These are phyloP conservation scores for Sphaerosporella brunnea DNA, from an alignment of 495 filamentous ascomycete genomes.

Conservation along the genomic window DNA sequence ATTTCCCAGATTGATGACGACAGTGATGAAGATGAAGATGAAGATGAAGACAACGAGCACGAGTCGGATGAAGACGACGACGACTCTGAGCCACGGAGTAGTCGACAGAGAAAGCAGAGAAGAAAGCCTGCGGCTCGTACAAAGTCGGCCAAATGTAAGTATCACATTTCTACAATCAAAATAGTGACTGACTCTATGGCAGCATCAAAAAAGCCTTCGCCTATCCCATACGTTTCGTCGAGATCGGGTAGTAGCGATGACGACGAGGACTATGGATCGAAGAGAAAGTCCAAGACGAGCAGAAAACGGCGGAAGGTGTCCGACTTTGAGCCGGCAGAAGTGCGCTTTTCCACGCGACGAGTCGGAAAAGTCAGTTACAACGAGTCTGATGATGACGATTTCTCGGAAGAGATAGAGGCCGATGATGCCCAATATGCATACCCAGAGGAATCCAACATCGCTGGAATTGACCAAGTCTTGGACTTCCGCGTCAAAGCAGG, in stretches of 20 bases:
- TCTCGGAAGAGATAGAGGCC: slow-evolving; percentile 55
- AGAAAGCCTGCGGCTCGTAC: slow-evolving; percentile 17
- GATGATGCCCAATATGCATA: slow-evolving; percentile 47
- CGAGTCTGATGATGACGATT: slow-evolving; percentile 72
- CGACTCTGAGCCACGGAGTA: slow-evolving; percentile 50
- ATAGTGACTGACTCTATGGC: background rate
- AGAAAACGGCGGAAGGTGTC: slow-evolving; percentile 53
- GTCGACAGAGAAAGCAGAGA: slow-evolving; percentile 32
- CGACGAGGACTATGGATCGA: slow-evolving; percentile 27
- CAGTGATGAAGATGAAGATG: background rate
- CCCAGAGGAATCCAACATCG: slow-evolving; percentile 31
- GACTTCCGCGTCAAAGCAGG: slow-evolving; percentile 65
- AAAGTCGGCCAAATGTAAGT: slow-evolving; percentile 34
- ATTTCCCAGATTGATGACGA: background rate
- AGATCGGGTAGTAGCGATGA: slow-evolving; percentile 22
- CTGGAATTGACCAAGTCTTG: slow-evolving; percentile 75
- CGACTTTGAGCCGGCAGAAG: slow-evolving; percentile 35
- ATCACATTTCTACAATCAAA: background rate
- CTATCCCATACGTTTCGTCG: slow-evolving; percentile 42
- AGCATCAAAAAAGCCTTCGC: slow-evolving; percentile 49
- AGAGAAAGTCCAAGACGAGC: slow-evolving; percentile 42
- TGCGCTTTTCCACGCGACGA: slow-evolving; percentile 79
- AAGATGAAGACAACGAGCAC: slow-evolving; percentile 15
- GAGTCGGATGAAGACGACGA: slow-evolving; percentile 45
- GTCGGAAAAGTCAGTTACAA: slow-evolving; percentile 68